Conservation (phyloP, 495 filamentous ascomycete species). For the Xylaria palmicola region DNA sequence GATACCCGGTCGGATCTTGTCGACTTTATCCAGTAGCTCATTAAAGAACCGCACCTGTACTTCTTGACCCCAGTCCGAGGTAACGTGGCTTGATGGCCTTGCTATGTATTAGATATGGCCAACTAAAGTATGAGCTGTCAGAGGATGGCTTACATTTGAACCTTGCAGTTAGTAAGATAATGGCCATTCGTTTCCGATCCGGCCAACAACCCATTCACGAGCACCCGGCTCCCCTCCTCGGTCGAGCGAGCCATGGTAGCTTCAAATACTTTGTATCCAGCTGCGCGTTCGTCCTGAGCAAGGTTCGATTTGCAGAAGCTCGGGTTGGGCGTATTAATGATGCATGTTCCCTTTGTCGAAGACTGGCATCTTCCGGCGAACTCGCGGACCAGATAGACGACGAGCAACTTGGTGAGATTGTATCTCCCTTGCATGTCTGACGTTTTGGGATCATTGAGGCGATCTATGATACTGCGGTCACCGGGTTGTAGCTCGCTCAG, state of each 20-base stretch:
- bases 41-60: constrained; percentile 53
- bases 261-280: constrained; percentile 17
- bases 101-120: neutral
- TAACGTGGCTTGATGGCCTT: constrained; percentile 39
- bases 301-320: constrained; percentile 19
- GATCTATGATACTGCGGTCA: constrained; percentile 2
- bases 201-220: constrained; percentile 33
- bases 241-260: constrained; percentile 35
- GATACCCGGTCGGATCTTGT: constrained; percentile 47
- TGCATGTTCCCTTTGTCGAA: neutral
- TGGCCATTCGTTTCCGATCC: constrained; percentile 36
- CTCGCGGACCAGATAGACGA: constrained; percentile 7
- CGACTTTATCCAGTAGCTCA: constrained; percentile 51
- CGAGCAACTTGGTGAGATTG: constrained; percentile 13
- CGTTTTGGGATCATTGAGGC: constrained; percentile 14
- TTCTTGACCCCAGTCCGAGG: constrained; percentile 26
- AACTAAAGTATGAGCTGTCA: too few relatives aligned
- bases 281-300: constrained; percentile 1
- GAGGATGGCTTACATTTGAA: constrained; percentile 15
- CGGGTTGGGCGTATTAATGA: constrained; percentile 10
- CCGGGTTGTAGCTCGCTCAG: constrained; percentile 11
- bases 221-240: constrained; percentile 37
- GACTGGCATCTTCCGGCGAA: constrained; percentile 4
- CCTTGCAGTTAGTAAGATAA: constrained; percentile 35
- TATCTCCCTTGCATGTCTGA: constrained; percentile 14